Conservation (phyloP, 371 early-diverging fungal species). For the Rhizopus stolonifer region DNA sequence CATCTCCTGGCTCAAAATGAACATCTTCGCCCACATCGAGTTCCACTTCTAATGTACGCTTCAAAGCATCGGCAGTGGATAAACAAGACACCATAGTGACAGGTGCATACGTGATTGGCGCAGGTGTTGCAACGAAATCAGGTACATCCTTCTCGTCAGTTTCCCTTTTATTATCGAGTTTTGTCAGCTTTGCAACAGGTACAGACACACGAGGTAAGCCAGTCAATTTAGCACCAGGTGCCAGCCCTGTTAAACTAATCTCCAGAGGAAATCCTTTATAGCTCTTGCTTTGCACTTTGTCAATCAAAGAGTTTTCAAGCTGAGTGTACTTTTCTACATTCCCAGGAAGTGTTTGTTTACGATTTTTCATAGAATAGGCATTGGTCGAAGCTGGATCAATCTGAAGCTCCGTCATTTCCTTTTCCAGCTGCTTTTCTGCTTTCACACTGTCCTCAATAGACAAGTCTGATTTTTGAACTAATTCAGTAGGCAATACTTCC, state of each 20-base stretch:
- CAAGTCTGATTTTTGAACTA: conserved; percentile 14
- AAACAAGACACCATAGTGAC: conserved; percentile 53
- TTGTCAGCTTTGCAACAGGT: conserved; percentile 38
- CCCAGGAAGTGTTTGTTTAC: conserved; percentile 21
- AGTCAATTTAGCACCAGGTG: conserved; percentile 57
- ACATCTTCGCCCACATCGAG: conserved; percentile 60
- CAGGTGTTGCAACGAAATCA: conserved; percentile 51
- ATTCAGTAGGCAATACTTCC: conserved; percentile 61
- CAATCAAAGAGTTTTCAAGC: conserved; percentile 28
- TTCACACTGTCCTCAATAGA: conserved; percentile 14
- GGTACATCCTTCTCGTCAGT: conserved; percentile 10
- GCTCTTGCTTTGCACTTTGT: not conserved
- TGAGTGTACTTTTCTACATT: conserved; percentile 26
- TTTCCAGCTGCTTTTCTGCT: conserved; percentile 23
- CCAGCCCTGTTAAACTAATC: conserved; percentile 56
- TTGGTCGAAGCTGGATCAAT: conserved; percentile 10
- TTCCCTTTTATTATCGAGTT: conserved; percentile 12
- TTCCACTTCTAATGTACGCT: conserved; percentile 74
- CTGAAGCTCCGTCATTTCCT: conserved; percentile 19
- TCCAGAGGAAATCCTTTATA: conserved; percentile 31
- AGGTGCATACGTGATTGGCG: conserved; percentile 42
- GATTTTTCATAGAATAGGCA: conserved; percentile 28
- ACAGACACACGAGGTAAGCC: conserved; percentile 64
- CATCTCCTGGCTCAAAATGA: conserved; percentile 78
- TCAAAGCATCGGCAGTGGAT: conserved; percentile 62